Conservation (phyloP, 1,139 yeast species). For the Hansenula lynferdii region DNA sequence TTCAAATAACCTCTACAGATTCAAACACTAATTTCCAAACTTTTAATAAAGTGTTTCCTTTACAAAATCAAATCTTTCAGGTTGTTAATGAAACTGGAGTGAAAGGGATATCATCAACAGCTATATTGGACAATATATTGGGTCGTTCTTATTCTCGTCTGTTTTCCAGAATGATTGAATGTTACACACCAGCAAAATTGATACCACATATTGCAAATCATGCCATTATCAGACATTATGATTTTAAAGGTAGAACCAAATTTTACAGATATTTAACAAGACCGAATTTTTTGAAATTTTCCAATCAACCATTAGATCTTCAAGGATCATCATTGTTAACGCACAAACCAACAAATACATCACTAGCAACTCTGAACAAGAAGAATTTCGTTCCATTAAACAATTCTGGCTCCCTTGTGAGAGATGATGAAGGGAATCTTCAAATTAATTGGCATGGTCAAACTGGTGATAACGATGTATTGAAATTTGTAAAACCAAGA, state of each 20-base stretch:
- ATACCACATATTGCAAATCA: conserved; percentile 29
- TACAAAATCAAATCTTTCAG: conserved; percentile 57
- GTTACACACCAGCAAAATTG: conserved; percentile 34
- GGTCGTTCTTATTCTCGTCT: conserved; percentile 52
- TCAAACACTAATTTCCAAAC: conserved; percentile 24
- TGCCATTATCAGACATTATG: conserved; percentile 57
- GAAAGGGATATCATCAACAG: conserved; percentile 56
- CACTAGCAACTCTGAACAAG: conserved; percentile 14
- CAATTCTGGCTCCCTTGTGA: conserved; percentile 18
- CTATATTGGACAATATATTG: conserved; percentile 40
- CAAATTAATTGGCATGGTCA: conserved; percentile 16
- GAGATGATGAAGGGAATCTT: conserved; percentile 11
- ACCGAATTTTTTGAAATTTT: conserved; percentile 30
- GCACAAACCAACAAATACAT: conserved; percentile 12
- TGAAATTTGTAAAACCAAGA: not conserved
- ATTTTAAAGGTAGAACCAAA: conserved; percentile 68
- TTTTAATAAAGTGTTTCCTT: conserved; percentile 54
- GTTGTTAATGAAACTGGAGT: conserved; percentile 34
- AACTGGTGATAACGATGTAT: not conserved
- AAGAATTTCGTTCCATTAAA: conserved; percentile 18
- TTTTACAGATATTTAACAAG: conserved; percentile 64
- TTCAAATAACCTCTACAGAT: conserved; percentile 21
- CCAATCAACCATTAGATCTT: conserved; percentile 20
- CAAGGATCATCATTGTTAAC: conserved; percentile 24
- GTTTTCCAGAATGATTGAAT: conserved; percentile 45